These are phyloP conservation scores for Penicillium salamii DNA, from an alignment of 495 filamentous ascomycete genomes.

Conservation along the genomic window DNA sequence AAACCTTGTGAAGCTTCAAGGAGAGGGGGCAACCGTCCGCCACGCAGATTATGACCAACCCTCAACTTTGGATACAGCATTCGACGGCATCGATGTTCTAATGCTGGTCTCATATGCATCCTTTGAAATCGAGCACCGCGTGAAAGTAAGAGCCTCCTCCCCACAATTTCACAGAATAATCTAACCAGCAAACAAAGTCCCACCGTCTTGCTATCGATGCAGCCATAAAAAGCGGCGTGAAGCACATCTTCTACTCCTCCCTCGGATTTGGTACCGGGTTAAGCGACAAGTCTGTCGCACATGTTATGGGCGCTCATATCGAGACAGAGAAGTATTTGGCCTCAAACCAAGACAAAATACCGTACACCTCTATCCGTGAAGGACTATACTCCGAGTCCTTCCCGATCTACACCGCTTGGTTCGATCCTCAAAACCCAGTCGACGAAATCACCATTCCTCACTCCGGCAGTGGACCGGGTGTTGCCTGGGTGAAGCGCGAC, in stretches of 20 bases:
- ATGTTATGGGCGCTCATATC: constrained; percentile 70
- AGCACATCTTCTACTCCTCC: constrained; percentile 65
- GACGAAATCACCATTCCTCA: constrained; percentile 51
- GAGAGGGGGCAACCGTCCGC: constrained; percentile 30
- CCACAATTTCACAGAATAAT: background rate
- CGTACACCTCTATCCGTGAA: constrained; percentile 56
- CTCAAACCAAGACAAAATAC: constrained; percentile 26
- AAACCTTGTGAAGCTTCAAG: constrained; percentile 22
- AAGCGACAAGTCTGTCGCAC: constrained; percentile 42
- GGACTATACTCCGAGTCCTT: constrained; percentile 67
- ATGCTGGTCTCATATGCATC: constrained; percentile 45
- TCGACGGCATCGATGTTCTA: constrained; percentile 34
- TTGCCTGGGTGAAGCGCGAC: constrained; percentile 53
- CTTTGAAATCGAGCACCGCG: constrained; percentile 35
- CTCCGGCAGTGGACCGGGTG: constrained; percentile 40
- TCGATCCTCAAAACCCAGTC: constrained; percentile 32
- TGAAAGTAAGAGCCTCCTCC: constrained; percentile 17
- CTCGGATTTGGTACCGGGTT: constrained; percentile 54
- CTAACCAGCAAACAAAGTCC: constrained; percentile 19
- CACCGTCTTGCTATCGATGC: constrained; percentile 57
- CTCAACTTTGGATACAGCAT: constrained; percentile 26
- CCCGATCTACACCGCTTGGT: constrained; percentile 67
- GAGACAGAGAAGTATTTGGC: constrained; percentile 58
- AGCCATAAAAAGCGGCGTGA: constrained; percentile 54
- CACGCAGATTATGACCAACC: constrained; percentile 38